Conservation (phyloP, 345 rosid genomes). For the Lepidium sativum region DNA sequence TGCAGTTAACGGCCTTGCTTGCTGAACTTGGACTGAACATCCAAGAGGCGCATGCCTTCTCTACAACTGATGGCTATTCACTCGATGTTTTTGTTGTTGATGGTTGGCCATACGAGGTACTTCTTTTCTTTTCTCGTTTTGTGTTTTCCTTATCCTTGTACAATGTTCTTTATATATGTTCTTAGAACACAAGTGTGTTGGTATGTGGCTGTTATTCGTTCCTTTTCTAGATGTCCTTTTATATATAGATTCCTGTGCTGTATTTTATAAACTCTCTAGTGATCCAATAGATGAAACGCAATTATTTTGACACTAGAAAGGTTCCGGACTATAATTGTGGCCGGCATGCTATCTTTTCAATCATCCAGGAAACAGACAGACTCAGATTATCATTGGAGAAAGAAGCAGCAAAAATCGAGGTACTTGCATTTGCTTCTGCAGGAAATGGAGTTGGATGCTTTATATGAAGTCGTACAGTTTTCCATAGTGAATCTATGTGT, state of each 20-base stretch:
- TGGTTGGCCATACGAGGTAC: conserved; percentile 98
- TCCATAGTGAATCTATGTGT: neutral
- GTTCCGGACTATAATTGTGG: conserved; percentile 4
- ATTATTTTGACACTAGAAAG: neutral
- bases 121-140: neutral
- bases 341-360: conserved; percentile 25
- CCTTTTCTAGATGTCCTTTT: neutral
- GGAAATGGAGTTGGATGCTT: neutral
- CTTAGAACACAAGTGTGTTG: neutral
- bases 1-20: conserved; percentile 85
- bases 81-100: conserved; percentile 98
- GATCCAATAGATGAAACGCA: neutral
- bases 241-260: neutral
- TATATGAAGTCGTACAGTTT: neutral
- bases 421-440: conserved; percentile 21
- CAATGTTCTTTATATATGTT: neutral
- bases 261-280: neutral
- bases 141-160: neutral
- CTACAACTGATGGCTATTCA: conserved; percentile 88
- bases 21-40: conserved; percentile 90
- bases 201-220: neutral
- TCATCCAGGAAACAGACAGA: conserved; percentile 64
- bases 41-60: conserved; percentile 97
- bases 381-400: conserved; percentile 64
- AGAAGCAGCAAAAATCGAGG: conserved; percentile 74